Evolutionary conservation across 2,329 filamentous ascomycete species (phyloP), one percentile per base, ranked within the genome.

Genomic region (Harringtonia lauricola): DNA sequence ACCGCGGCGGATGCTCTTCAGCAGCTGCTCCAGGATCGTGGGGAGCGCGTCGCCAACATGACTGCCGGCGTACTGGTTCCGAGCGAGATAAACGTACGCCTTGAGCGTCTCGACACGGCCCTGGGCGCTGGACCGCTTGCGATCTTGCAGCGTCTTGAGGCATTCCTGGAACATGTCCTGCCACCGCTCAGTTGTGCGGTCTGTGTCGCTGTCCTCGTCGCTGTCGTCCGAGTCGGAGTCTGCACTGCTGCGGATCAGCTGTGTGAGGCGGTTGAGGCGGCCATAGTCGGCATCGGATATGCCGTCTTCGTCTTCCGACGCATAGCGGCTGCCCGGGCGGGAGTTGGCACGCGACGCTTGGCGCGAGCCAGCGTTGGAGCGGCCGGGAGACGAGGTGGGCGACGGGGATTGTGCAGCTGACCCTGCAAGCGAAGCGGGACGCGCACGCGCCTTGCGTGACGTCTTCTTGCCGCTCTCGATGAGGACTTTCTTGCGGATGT

Each of bases 41-140:
- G 65, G 62, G 10, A 83, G 65, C 36, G 72, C 72, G 12, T 61
- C 58, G 47, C 76, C 71, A 17, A 88, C 68, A 52, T 81, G 66
- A 42, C 79, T 71, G 50, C 76, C 69, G 42, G 80, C 75, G 57
- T 76, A 86, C 53, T 84, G 79, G 37, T 76, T 72, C 49, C 81
- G 84, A 41, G 89, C 60, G 18, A 85, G 68, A 41, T 80, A 73
- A 34, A 73, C 70, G 58, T 81, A 86, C 2, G 68, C 68, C 36
- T 65, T 66, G 39, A 88, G 65, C 26, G 72, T 73, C 34, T 76
- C 68, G 54, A 87, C 82, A 42, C 87, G 77, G 19, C 79, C 77
- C 49, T 84, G 76, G 21, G 72, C 75, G 51, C 80, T 87, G 61
- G 81, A 86, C 51, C 82, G 79, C 69, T 94, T 94, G 54, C 85